Evolutionary conservation across 2,329 filamentous ascomycete species (phyloP), one percentile per base, ranked within the genome.

Genomic region (Xylaria sp.): DNA sequence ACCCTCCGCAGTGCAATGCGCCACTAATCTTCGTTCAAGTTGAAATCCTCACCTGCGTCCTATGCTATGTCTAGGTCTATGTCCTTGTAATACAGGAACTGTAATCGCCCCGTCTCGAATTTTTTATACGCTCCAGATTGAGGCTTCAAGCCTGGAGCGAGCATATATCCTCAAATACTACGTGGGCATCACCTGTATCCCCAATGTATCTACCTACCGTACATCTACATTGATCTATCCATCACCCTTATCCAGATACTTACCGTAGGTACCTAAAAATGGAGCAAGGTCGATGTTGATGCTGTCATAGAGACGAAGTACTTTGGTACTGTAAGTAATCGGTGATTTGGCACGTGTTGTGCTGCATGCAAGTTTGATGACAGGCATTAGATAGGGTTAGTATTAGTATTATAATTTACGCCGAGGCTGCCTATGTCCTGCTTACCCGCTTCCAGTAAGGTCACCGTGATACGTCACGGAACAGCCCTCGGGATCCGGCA

Each of bases 321-420:
- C 28, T 9, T 31, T 4, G 28, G 28, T 5, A 31, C 28, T 31
- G 9, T 9, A 52, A 50, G 33, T 51, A 50, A 63, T 63, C 57
- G 56, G 56, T 60, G 52, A 65, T 47, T 47, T 38, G 50, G 64
- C 61, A 66, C 64, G 61, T 64, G 64, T 59, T 61, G 37, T 50
- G 40, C 51, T 66, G 64, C 61, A 66, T 58, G 57, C 57, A 59
- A 50, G 57, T 46, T 40, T 42, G 47, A 66, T 64, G 64, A 66
- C 63, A 64, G 56, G 51, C 64, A 61, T 64, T 9, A 38, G 49
- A 43, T 45, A 49, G 23, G 40, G 38, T 46, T 42, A n/a, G 57
- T 49, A 35, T 52, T 9, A 31, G 28, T 31, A 31, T 31, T 31
- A 31, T 47, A 28, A n/a, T 57, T 37, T 45, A 40, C 21, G 51